Evolutionary conservation across 495 filamentous ascomycete species (phyloP).

Genomic region (Sphaerosporella brunnea): DNA sequence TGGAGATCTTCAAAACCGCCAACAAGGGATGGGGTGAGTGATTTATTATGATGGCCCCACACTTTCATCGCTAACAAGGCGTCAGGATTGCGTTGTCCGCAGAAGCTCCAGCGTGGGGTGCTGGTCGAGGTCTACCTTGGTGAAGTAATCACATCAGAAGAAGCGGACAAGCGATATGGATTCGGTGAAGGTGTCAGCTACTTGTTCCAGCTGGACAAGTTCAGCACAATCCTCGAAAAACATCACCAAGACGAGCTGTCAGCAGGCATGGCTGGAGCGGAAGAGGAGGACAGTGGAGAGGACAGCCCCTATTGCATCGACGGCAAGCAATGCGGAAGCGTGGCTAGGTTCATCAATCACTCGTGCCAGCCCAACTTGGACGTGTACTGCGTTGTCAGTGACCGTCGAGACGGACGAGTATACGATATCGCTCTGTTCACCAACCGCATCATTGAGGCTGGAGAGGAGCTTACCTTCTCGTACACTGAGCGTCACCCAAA

Average conservation of each 20-base stretch:
- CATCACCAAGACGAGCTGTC: conserved; percentile 8
- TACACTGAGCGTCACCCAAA: conserved; percentile 39
- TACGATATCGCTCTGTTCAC: conserved; percentile 87
- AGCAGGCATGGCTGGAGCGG: background rate
- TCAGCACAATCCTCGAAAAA: conserved; percentile 6
- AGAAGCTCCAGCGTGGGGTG: conserved; percentile 53
- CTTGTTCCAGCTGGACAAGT: conserved; percentile 57
- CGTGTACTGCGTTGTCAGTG: conserved; percentile 65
- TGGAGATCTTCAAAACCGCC: conserved; percentile 69
- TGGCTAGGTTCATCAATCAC: conserved; percentile 58
- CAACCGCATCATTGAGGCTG: conserved; percentile 43
- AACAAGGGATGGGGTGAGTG: conserved; percentile 62
- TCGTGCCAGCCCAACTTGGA: conserved; percentile 56
- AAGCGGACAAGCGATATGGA: conserved; percentile 47
- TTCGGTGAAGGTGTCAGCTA: conserved; percentile 31
- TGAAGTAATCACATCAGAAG: conserved; percentile 59
- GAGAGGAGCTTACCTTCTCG: conserved; percentile 71
- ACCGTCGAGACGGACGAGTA: conserved; percentile 52
- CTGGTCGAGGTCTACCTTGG: conserved; percentile 83
- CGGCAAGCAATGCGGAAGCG: conserved; percentile 28
- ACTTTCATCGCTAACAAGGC: conserved; percentile 6
- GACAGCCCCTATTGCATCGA: conserved; percentile 12
- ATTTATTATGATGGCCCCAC: background rate
- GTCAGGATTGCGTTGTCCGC: conserved; percentile 48
- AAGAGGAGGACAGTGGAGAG: conserved; percentile 29